Evolutionary conservation across 495 filamentous ascomycete genomes (phyloP), one percentile per base, ranked within the genome.

Genomic region (Hypomontagnella submonticulosa): DNA sequence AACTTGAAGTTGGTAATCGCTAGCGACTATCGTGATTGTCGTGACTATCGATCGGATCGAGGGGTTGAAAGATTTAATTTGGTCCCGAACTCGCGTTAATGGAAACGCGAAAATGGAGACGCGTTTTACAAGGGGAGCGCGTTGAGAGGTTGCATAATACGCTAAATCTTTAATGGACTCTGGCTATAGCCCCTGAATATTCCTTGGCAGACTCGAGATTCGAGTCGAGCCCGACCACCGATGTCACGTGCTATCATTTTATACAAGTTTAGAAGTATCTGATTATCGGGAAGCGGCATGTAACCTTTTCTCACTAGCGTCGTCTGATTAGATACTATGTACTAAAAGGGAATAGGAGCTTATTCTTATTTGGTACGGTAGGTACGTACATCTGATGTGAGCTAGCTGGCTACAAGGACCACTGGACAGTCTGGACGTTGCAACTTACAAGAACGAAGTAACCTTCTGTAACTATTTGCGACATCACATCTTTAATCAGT

Each of bases 81-180:
- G 18, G 7, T 33, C 43, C 15, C 19, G 36, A 58, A 44, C 42
- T 64, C 61, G 66, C 56, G 61, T 69, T 65, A 65, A 69, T 57
- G 42, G 52, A 37, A 41, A 69, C 56, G 52, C 66, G 61, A 54
- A 27, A 46, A 61, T 56, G 55, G 56, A 57, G 50, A 65, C 66
- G 66, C 66, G 66, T 57, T 61, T 57, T 49, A 10, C 5, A 36
- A 5, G n/a, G 42, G 38, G 46, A 50, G 48, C 71, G 71, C 65
- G 71, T 73, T 71, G 41, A 73, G 71, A 65, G 71, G 65, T 67
- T 67, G 69, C 71, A 72, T 69, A 66, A 10, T 0, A 32, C 49
- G 23, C 66, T 69, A 69, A 44, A 5, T 56, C 46, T 4, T 6
- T 47, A 48, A 10, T 2, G 19, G 34, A 30, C 13, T 60, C 15